Conservation (phyloP, 257 asterid species). For the Buddleja alternifolia region DNA sequence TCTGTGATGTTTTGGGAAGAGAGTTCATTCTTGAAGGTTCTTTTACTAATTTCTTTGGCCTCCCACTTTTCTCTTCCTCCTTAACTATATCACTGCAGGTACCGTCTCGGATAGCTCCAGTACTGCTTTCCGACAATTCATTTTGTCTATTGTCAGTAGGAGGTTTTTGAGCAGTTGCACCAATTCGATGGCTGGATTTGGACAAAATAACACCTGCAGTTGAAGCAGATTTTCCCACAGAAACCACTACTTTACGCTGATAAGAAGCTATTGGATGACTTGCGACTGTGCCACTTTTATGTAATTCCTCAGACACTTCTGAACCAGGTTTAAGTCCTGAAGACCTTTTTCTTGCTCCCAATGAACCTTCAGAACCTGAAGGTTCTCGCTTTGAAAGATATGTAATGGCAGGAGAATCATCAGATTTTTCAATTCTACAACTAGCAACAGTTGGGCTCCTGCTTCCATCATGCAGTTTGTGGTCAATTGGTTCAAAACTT, state of each 20-base stretch:
- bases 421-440: constrained; percentile 41
- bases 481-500: constrained; percentile 41
- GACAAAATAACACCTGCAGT: constrained; percentile 37
- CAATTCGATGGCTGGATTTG: constrained; percentile 45
- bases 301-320: constrained; percentile 51
- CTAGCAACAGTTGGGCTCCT: constrained; percentile 38
- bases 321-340: constrained; percentile 47
- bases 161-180: constrained; percentile 43
- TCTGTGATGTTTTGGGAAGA: constrained; percentile 48
- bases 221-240: constrained; percentile 56
- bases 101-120: constrained; percentile 45
- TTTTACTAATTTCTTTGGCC: constrained; percentile 59
- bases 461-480: constrained; percentile 44
- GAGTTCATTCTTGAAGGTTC: constrained; percentile 59
- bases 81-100: constrained; percentile 45
- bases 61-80: constrained; percentile 63
- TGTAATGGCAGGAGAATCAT: constrained; percentile 42
- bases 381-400: constrained; percentile 49
- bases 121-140: constrained; percentile 53
- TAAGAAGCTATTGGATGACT: constrained; percentile 46
- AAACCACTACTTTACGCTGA: constrained; percentile 49
- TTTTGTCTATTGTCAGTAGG: constrained; percentile 44
- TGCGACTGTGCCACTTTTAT: constrained; percentile 42
- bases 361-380: constrained; percentile 50
- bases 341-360: constrained; percentile 48